Evolutionary conservation across 106 monocot genomes (phyloP).

Genomic region (Dendrobium catenatum): DNA sequence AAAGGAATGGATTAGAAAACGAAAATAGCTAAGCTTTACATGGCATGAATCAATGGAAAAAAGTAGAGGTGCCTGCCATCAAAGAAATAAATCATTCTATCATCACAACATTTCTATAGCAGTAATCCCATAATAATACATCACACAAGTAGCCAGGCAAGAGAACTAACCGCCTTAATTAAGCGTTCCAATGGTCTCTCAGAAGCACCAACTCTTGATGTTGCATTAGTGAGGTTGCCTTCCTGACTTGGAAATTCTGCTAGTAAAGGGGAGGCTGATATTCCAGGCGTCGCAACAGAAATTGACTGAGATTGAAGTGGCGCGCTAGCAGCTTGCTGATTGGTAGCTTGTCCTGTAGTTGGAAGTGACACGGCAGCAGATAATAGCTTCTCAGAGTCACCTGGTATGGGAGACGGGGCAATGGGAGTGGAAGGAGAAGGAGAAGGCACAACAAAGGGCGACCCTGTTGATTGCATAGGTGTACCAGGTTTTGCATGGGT

Average conservation of each 20-base stretch:
- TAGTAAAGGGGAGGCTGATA: conserved; percentile 87
- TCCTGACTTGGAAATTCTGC: conserved; percentile 59
- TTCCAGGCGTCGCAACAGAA: conserved; percentile 75
- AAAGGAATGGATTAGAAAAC: not conserved
- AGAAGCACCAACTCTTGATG: conserved; percentile 30
- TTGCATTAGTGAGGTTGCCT: conserved; percentile 37
- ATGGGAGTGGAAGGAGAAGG: conserved; percentile 81
- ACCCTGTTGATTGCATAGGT: conserved; percentile 56
- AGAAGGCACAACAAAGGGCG: conserved; percentile 66
- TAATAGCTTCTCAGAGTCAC: conserved; percentile 60
- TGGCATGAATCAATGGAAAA: not conserved
- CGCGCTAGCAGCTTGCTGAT: conserved; percentile 24
- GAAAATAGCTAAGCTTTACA: not conserved
- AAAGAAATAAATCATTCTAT: not conserved
- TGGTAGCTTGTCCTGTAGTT: conserved; percentile 26
- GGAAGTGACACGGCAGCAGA: conserved; percentile 33
- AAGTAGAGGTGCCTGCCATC: not conserved
- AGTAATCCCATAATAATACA: not conserved
- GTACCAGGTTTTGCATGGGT: conserved; percentile 64
- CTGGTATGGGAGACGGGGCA: conserved; percentile 67
- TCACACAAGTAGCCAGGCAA: not conserved
- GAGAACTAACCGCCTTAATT: conserved; percentile 64
- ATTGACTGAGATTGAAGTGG: conserved; percentile 39
- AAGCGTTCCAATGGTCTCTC: conserved; percentile 72
- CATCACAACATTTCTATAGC: not conserved